These are phyloP conservation scores for Apiospora kogelbergensis DNA, from an alignment of 2,329 filamentous ascomycete genomes.

Conservation along the genomic window DNA sequence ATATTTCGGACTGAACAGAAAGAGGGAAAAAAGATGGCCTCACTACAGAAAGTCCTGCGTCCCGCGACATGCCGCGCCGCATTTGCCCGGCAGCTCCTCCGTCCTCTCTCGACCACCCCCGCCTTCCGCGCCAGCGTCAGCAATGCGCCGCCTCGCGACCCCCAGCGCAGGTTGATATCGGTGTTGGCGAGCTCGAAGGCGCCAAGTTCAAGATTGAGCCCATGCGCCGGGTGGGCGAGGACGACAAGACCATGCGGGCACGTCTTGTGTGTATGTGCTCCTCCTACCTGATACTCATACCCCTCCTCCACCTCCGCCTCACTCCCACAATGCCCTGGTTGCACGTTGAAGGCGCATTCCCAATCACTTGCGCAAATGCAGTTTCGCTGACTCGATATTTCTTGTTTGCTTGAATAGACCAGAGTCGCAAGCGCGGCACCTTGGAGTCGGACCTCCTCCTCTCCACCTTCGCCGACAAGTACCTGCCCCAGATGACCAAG, in stretches of 20 bases:
- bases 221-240: constrained; percentile 80
- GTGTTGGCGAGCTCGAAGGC: constrained; percentile 84
- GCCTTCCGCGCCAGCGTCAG: constrained; percentile 21
- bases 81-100: constrained; percentile 13
- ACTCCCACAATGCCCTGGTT: not conserved
- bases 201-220: constrained; percentile 87
- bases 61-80: constrained; percentile 1
- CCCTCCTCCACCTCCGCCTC: not conserved
- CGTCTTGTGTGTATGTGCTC: constrained; percentile 67
- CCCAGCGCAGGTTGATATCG: constrained; percentile 56
- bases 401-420: constrained; percentile 65
- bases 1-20: not conserved
- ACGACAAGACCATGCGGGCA: constrained; percentile 81
- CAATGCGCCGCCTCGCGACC: constrained; percentile 30
- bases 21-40: constrained; percentile 9
- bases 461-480: constrained; percentile 85
- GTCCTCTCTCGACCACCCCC: constrained; percentile 18
- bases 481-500: constrained; percentile 72
- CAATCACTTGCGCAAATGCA: not conserved
- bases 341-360: not conserved
- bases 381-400: not conserved
- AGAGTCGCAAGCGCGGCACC: constrained; percentile 93
- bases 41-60: constrained; percentile 12
- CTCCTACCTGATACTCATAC: constrained; percentile 11
- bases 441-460: constrained; percentile 95